Evolutionary conservation across 495 filamentous ascomycete species (phyloP).

Genomic region (Penicillium malachiteum): DNA sequence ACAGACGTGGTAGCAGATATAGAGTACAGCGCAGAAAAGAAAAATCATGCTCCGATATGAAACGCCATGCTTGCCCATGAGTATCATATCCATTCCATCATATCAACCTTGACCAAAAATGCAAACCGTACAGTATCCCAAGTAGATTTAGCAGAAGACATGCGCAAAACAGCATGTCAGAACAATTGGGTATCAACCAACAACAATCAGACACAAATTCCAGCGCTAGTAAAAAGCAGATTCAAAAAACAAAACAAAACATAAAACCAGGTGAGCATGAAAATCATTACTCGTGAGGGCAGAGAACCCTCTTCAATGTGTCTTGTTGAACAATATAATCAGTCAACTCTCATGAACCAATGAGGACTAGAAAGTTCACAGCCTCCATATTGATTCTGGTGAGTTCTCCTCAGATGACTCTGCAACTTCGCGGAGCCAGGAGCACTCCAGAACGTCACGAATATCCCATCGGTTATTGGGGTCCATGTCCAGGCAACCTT

Average conservation of each 20-base stretch:
- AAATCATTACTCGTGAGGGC: background rate
- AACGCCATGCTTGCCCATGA: conserved; percentile 9
- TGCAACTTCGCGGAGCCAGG: conserved; percentile 51
- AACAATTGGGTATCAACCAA: background rate
- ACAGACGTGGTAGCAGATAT: conserved; percentile 3
- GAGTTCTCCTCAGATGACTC: conserved; percentile 29
- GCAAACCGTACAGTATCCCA: background rate
- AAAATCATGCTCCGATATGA: conserved; percentile 6
- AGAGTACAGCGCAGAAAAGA: conserved; percentile 6
- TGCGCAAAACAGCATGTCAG: background rate
- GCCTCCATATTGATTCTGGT: conserved; percentile 35
- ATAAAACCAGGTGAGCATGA: background rate
- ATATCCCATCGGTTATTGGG: conserved; percentile 53
- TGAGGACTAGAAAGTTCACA: conserved; percentile 19
- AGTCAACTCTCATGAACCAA: background rate
- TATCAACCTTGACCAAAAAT: background rate
- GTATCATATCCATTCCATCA: background rate
- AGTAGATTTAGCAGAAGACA: background rate
- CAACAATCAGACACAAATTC: background rate
- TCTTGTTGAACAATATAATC: background rate
- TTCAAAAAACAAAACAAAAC: background rate
- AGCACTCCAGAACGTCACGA: conserved; percentile 49
- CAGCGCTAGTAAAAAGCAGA: background rate
- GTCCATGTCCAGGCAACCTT: conserved; percentile 54
- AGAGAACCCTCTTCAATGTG: background rate